Evolutionary conservation across 1,139 yeast species (phyloP), one percentile per base, ranked within the genome.

Genomic region (Saccharomyces hybrid): DNA sequence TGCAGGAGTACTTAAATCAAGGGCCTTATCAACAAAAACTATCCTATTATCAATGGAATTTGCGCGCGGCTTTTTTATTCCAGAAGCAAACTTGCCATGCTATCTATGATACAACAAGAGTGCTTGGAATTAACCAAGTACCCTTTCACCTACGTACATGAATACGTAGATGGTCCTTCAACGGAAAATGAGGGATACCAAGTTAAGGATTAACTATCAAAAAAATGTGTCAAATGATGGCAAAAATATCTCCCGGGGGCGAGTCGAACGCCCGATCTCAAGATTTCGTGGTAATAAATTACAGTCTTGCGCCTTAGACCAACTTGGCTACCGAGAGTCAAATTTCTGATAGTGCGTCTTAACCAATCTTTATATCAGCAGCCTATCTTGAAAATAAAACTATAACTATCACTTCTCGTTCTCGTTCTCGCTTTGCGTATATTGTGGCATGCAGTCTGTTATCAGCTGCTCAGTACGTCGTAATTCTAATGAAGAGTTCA

Each of bases 301-400:
- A 62, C 62, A 61, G 64, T 62, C 65, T 61, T 59, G 64, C 65
- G 65, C 65, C 65, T 62, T 62, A 62, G 60, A 62, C 65, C 65
- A 61, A 61, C 64, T 62, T 62, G 64, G 65, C 65, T 56, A 61
- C 64, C 64, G 59, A 58, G 64, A 57, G 61, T 9, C 2, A 16
- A 38, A 19, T 38, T 38, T 12, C 12, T 34, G 21, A 16, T 16
- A 16, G 16, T 16, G 16, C 16, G 16, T 16, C 16, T 16, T 16
- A 16, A 16, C 16, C 16, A 16, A 16, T 16, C 16, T 16, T 16
- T 16, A 16, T 16, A 16, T 16, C 16, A 16, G 16, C 16, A 16
- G 16, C 16, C 16, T 16, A 16, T 16, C 16, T 16, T 16, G 16
- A 16, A 16, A 16, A 16, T 16, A 21, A 21, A 21, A 21, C 21